Conservation (phyloP, 495 filamentous ascomycete genomes). For the Penicillium bialowiezense region DNA sequence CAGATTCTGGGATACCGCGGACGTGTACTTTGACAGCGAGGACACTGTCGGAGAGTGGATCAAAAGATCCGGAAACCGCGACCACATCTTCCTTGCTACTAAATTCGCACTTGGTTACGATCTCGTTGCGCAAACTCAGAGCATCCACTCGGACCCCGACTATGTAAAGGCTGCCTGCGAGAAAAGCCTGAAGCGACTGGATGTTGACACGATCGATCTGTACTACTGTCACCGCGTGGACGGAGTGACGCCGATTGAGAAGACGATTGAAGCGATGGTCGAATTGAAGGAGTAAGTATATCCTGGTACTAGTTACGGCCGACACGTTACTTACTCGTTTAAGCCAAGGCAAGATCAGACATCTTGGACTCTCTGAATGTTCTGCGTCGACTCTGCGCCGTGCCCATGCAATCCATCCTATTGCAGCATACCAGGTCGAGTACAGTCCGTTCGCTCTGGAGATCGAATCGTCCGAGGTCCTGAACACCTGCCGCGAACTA, state of each 20-base stretch:
- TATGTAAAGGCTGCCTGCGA: constrained; percentile 51
- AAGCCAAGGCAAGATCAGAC: constrained; percentile 53
- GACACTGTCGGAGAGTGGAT: constrained; percentile 59
- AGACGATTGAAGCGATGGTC: constrained; percentile 60
- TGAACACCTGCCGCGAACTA: constrained; percentile 58
- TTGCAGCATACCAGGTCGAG: constrained; percentile 63
- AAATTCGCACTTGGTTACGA: constrained; percentile 47
- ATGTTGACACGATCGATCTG: constrained; percentile 55
- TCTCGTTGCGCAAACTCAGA: constrained; percentile 2
- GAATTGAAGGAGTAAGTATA: constrained; percentile 45
- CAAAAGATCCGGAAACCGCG: constrained; percentile 48
- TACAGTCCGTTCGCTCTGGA: constrained; percentile 59
- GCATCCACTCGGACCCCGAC: constrained; percentile 48
- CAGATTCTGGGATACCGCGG: constrained; percentile 59
- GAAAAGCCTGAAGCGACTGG: constrained; percentile 51
- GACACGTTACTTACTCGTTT: background rate
- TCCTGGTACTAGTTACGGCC: background rate
- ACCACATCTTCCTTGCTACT: constrained; percentile 56
- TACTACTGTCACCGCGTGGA: constrained; percentile 51
- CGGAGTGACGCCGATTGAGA: constrained; percentile 47
- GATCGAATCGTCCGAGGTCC: constrained; percentile 51
- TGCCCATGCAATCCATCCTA: constrained; percentile 58
- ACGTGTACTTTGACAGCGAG: constrained; percentile 42
- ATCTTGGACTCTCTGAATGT: constrained; percentile 56
- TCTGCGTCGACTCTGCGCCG: constrained; percentile 56